A percentile compares a stretch with the other conserved stretches of the same genome.
Evolutionary conservation across 768 basidiomycete species (phyloP).

Genomic region (Tricholoma saponaceum): DNA sequence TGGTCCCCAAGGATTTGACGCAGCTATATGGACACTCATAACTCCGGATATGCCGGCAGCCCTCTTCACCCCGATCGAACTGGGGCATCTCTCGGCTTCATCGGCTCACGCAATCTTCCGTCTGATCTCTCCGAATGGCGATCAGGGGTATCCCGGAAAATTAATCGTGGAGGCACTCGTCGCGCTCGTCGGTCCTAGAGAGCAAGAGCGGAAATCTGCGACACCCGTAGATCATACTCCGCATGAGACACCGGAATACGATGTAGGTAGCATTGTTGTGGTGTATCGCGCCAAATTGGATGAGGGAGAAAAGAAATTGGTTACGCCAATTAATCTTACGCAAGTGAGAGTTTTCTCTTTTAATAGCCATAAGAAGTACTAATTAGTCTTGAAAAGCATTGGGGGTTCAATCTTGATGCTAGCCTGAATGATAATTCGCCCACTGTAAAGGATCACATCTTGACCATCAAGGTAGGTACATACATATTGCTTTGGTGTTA

Average conservation of each 20-base stretch:
- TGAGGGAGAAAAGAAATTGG: constrained; percentile 34
- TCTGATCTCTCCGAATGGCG: constrained; percentile 55
- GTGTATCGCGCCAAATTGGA: constrained; percentile 71
- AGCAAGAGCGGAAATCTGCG: constrained; percentile 24
- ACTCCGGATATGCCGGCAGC: constrained; percentile 31
- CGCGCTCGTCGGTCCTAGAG: constrained; percentile 38
- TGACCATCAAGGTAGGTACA: constrained; percentile 37
- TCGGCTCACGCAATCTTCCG: constrained; percentile 49
- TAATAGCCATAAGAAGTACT: not conserved
- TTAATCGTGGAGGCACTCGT: constrained; percentile 57
- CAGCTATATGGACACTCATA: constrained; percentile 47
- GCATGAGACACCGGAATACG: constrained; percentile 30
- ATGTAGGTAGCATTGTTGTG: constrained; percentile 62
- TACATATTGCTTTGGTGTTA: not conserved
- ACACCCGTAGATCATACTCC: constrained; percentile 14
- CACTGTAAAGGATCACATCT: constrained; percentile 46
- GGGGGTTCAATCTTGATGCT: constrained; percentile 80
- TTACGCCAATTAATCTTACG: constrained; percentile 74
- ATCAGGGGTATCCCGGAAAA: constrained; percentile 68
- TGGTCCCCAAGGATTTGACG: constrained; percentile 66
- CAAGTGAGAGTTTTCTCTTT: constrained; percentile 42
- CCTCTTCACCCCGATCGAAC: constrained; percentile 56
- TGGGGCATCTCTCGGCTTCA: constrained; percentile 32
- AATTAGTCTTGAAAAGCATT: constrained; percentile 44
- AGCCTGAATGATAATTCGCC: constrained; percentile 43